Evolutionary conservation across 495 filamentous ascomycete species (phyloP), one percentile per base, ranked within the genome.

Genomic region (Aspergillus nanangensis): DNA sequence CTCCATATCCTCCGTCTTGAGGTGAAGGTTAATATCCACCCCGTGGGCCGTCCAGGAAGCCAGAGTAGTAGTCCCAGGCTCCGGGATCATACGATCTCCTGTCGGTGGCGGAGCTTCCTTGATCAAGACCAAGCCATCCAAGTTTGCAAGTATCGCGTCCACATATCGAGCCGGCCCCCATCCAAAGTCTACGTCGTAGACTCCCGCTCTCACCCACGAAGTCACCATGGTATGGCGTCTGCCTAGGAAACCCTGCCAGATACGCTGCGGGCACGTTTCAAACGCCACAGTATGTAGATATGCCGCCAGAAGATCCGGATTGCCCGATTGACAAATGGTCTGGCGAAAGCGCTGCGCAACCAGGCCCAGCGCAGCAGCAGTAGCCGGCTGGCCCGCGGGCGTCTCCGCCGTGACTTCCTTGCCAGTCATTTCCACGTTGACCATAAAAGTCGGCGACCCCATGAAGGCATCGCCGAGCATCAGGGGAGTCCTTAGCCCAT

Each of bases 241-340:
- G 8, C 63, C 63, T 11, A 67, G 40, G 33, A 67, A 67, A 11
- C 47, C 63, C 45, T 63, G 61, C 63, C 63, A 67, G 27, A 67
- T 50, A 9, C 61, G 51, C 47, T 67, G 63, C 3, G 63, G 63
- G 18, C 55, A 52, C 1, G 44, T 51, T 38, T 67, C 63, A 38
- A 47, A 60, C 1, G 63, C 59, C 10, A 62, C 29, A 38, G 51
- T 48, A 27, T 67, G 61, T 8, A 67, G 27, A 27, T 61, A 52
- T 3, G 57, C 52, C 7, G 41, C 50, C 17, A 67, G 18, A 27
- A 51, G 47, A 14, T 36, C 50, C 5, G 52, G 50, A 1, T 38
- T 27, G 8, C 19, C 54, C 8, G 61, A 48, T 27, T 42, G 38
- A 8, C 39, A 42, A 39, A 67, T 52, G 3, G 56, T 67, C 10